Evolutionary conservation across 257 asterid species (phyloP).

Genomic region (Parsonsia alboflavescens): DNA sequence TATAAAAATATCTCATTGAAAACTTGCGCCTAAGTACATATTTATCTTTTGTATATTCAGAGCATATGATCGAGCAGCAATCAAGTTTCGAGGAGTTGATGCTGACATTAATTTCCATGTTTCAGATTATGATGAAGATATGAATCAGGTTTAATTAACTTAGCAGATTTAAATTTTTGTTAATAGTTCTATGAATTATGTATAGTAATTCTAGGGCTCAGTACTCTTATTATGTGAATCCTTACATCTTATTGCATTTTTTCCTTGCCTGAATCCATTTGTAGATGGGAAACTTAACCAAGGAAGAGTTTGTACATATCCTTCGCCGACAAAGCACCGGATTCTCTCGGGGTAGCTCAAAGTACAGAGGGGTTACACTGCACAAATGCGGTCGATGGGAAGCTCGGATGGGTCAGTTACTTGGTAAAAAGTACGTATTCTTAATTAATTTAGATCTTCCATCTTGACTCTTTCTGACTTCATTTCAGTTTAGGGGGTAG

Average conservation of each 20-base stretch:
- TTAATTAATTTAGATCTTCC: background rate
- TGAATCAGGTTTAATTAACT: constrained; percentile 48
- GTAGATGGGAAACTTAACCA: constrained; percentile 58
- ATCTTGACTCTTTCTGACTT: background rate
- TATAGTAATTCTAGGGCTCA: background rate
- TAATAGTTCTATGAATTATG: background rate
- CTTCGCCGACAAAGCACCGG: constrained; percentile 82
- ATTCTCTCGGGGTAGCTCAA: constrained; percentile 66
- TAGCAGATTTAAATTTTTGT: background rate
- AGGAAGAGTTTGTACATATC: constrained; percentile 67
- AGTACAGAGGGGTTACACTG: constrained; percentile 64
- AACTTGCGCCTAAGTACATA: background rate
- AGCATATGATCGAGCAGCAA: constrained; percentile 84
- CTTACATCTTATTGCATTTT: background rate
- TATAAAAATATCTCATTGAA: no score
- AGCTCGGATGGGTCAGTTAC: constrained; percentile 65
- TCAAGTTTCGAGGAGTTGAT: constrained; percentile 81
- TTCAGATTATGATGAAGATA: constrained; percentile 65
- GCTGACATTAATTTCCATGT: constrained; percentile 76
- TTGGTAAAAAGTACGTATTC: constrained; percentile 57
- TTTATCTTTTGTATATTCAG: constrained; percentile 29
- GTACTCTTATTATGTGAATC: background rate
- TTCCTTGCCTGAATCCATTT: constrained; percentile 16
- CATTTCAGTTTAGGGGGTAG: background rate
- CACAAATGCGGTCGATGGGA: constrained; percentile 74